Evolutionary conservation across 176 grass and related monocot species (phyloP).

Genomic region (Aegilops tauschii): DNA sequence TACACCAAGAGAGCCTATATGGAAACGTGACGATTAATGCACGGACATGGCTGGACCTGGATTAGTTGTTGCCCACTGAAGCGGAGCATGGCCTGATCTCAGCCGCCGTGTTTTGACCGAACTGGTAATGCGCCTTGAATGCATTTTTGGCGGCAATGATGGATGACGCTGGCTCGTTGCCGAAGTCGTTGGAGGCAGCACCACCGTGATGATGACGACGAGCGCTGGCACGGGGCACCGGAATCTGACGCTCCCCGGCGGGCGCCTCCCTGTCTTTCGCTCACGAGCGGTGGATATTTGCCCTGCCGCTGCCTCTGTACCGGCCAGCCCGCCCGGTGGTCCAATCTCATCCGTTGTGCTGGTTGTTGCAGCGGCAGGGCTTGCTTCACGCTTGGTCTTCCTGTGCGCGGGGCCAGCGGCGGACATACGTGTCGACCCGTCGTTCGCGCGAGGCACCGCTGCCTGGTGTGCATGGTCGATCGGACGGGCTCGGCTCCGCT

Average conservation of each 20-base stretch:
- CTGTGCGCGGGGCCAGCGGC: slow-evolving; percentile 25
- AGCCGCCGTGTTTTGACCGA: slow-evolving; percentile 40
- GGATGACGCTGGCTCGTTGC: neutral
- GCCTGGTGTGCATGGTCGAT: neutral
- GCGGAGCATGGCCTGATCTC: neutral
- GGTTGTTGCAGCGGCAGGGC: slow-evolving; percentile 27
- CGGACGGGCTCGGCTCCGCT: neutral
- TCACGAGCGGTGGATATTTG: slow-evolving; percentile 11
- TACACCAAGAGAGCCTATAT: neutral
- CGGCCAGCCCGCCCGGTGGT: slow-evolving; percentile 13
- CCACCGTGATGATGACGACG: neutral
- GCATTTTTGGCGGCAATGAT: slow-evolving; percentile 34
- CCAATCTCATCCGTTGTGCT: slow-evolving; percentile 42
- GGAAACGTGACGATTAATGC: neutral
- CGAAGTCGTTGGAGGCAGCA: neutral
- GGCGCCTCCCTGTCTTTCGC: slow-evolving; percentile 21
- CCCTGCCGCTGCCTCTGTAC: neutral
- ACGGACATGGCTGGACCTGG: neutral
- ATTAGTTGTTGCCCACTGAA: slow-evolving; percentile 13
- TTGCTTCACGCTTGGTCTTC: slow-evolving; percentile 12
- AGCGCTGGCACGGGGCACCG: neutral
- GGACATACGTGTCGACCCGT: slow-evolving; percentile 1
- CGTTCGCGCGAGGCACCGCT: neutral
- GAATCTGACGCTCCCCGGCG: neutral
- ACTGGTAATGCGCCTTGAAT: slow-evolving; percentile 24